A percentile compares a stretch with the other conserved stretches of the same genome.
phyloP scores from a whole-genome alignment of 2,329 filamentous ascomycete genomes.

The Cercospora canescens region DNA sequence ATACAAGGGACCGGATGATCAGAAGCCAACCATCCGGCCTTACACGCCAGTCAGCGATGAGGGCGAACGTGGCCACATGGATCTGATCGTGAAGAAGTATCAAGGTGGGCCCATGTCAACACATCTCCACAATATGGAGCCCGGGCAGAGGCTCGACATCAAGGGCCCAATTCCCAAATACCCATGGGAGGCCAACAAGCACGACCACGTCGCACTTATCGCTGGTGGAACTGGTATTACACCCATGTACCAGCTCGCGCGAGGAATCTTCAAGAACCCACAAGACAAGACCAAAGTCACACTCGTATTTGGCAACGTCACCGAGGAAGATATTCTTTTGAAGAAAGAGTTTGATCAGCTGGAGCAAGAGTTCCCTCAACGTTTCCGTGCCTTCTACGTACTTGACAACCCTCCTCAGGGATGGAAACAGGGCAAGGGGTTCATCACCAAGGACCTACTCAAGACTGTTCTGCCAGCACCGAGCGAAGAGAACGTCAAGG shows the following conservation, averaged over 20 bases:
- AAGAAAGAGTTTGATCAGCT: conserved; percentile 81
- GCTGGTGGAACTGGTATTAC: conserved; percentile 97
- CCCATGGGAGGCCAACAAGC: conserved; percentile 85
- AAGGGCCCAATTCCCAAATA: conserved; percentile 98
- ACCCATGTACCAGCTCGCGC: conserved; percentile 93
- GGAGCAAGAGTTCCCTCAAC: conserved; percentile 92
- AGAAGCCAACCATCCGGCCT: conserved; percentile 85
- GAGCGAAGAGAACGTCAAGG: conserved; percentile 87
- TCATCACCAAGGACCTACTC: conserved; percentile 84
- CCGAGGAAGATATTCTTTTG: conserved; percentile 86
- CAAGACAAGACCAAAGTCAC: conserved; percentile 98
- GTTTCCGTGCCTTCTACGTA: conserved; percentile 93
- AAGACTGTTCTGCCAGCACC: conserved; percentile 95
- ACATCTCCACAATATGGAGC: conserved; percentile 79
- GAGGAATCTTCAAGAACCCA: conserved; percentile 92
- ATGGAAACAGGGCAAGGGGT: conserved; percentile 77
- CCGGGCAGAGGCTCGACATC: conserved; percentile 81
- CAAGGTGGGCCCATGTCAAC: conserved; percentile 87
- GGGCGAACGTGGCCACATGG: conserved; percentile 75
- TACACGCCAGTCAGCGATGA: conserved; percentile 93
- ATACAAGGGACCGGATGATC: conserved; percentile 77
- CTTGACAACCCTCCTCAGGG: conserved; percentile 79
- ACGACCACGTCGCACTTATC: conserved; percentile 80
- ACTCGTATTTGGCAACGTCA: conserved; percentile 87
- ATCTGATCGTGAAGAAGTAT: conserved; percentile 91